Evolutionary conservation across 768 basidiomycete species (phyloP).

Genomic region (Amanita rimosa): DNA sequence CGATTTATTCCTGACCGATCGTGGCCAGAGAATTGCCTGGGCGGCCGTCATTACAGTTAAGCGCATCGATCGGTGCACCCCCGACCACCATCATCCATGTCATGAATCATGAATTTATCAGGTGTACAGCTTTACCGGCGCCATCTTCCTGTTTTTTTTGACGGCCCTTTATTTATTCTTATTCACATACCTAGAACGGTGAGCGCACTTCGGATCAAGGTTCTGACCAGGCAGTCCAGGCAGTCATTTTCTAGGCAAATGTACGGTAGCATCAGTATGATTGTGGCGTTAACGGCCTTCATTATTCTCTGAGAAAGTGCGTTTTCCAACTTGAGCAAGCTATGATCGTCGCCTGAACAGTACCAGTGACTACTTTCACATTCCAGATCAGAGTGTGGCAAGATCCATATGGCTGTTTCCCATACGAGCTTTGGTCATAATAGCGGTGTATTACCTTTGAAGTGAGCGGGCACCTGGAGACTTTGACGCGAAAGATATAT

Average conservation of each 20-base stretch:
- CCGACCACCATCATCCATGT: constrained; percentile 1
- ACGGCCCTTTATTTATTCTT: constrained; percentile 51
- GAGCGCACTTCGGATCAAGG: constrained; percentile 11
- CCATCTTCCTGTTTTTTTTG: constrained; percentile 47
- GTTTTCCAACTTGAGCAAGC: too few species aligned
- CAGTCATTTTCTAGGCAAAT: constrained; percentile 6
- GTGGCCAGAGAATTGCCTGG: constrained; percentile 59
- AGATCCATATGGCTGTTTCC: constrained; percentile 63
- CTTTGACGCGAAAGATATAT: constrained; percentile 38
- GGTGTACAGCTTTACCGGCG: constrained; percentile 58
- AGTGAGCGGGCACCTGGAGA: constrained; percentile 29
- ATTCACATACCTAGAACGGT: constrained; percentile 63
- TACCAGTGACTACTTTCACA: constrained; percentile 10
- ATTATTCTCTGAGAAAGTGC: constrained; percentile 52
- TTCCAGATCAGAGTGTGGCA: constrained; percentile 25
- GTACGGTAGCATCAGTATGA: constrained; percentile 55
- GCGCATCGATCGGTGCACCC: constrained; percentile 9
- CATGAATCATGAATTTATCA: too few species aligned
- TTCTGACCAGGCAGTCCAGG: neutral
- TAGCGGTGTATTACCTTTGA: constrained; percentile 61
- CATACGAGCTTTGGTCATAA: constrained; percentile 60
- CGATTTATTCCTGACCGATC: constrained; percentile 13
- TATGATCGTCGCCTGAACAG: constrained; percentile 10
- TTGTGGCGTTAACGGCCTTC: constrained; percentile 36
- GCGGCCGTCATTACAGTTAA: constrained; percentile 49